Evolutionary conservation across 2,329 filamentous ascomycete genomes (phyloP).

Genomic region (Sporothrix inflata): DNA sequence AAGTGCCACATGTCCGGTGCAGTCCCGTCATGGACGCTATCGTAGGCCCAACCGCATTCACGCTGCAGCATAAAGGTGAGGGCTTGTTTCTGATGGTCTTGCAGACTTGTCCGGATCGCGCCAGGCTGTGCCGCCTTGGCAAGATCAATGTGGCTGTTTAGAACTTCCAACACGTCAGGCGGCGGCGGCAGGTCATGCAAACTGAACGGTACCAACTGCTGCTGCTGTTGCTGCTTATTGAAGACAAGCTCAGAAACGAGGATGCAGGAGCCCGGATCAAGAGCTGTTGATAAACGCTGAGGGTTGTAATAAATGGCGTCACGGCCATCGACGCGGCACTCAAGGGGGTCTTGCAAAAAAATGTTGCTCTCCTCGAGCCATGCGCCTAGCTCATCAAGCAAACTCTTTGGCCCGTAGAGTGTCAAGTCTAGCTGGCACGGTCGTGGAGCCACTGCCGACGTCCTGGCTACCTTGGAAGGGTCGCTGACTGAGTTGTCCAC

Average conservation of each 20-base stretch:
- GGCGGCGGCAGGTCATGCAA: background rate
- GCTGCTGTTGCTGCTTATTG: background rate
- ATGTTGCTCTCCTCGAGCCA: background rate
- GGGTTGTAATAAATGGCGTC: background rate
- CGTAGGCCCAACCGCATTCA: background rate
- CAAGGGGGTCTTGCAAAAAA: background rate
- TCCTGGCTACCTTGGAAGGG: too few species aligned
- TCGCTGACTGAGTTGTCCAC: background rate
- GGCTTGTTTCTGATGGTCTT: background rate
- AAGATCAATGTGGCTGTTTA: background rate
- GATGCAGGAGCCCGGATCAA: background rate
- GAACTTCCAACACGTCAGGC: background rate
- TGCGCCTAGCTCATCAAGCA: background rate
- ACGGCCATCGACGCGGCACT: background rate
- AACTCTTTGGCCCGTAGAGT: background rate
- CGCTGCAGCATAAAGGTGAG: background rate
- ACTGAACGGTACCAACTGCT: background rate
- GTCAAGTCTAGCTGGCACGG: background rate
- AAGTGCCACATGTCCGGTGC: background rate
- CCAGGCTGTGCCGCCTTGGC: background rate
- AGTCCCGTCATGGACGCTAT: background rate
- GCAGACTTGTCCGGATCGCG: background rate
- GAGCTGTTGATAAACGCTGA: background rate
- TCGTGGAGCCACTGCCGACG: too few species aligned
- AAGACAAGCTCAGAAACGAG: background rate